A percentile compares a stretch with the other conserved stretches of the same genome.
phyloP scores from a whole-genome alignment of 2,329 filamentous ascomycete species.

The Graphiopsis chlorocephala region DNA sequence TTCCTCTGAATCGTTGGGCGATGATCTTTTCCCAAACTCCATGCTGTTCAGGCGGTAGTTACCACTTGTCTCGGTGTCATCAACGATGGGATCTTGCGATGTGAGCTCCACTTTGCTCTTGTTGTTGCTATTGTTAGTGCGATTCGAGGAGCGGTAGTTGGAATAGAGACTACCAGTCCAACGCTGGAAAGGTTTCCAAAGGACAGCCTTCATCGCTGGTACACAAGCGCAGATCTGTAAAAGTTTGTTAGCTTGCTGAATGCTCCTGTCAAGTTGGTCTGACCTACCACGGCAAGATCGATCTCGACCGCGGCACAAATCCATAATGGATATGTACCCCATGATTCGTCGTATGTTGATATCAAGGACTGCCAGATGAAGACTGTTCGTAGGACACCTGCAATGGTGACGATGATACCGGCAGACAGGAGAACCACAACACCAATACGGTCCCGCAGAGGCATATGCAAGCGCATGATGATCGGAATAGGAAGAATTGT shows the following conservation, averaged over 20 bases:
- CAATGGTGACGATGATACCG: slow-evolving; percentile 43
- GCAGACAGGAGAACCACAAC: slow-evolving; percentile 41
- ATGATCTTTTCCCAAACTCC: background rate
- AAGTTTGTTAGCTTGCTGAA: slow-evolving; percentile 5
- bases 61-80: background rate
- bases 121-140: background rate
- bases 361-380: slow-evolving; percentile 44
- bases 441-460: slow-evolving; percentile 39
- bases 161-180: slow-evolving; percentile 22
- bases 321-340: slow-evolving; percentile 47
- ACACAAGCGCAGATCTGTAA: slow-evolving; percentile 38
- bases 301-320: slow-evolving; percentile 48
- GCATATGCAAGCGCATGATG: slow-evolving; percentile 43
- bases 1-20: background rate
- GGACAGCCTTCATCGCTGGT: slow-evolving; percentile 36
- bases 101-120: slow-evolving; percentile 4
- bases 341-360: slow-evolving; percentile 43
- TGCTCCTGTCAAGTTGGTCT: no score
- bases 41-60: background rate
- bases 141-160: slow-evolving; percentile 20
- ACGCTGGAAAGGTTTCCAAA: slow-evolving; percentile 25
- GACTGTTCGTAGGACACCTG: slow-evolving; percentile 44
- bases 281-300: slow-evolving; percentile 45
- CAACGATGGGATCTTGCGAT: slow-evolving; percentile 10
- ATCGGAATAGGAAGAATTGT: slow-evolving; percentile 46